These are phyloP conservation scores for Tricholoma sp. DNA, from an alignment of 768 basidiomycete species.

Conservation along the genomic window DNA sequence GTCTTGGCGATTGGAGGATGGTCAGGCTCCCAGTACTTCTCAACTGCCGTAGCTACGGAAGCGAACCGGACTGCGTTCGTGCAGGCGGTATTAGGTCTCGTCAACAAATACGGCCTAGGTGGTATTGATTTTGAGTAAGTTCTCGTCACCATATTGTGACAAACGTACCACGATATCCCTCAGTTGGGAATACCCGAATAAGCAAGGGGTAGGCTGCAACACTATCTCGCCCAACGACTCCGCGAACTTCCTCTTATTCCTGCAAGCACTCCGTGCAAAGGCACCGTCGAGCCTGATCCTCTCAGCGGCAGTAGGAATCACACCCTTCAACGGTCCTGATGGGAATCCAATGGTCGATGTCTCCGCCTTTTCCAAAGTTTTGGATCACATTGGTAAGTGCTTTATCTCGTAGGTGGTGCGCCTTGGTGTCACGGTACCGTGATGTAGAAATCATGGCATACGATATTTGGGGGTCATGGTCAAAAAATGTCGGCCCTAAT, in stretches of 20 bases:
- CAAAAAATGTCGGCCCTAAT: slow-evolving; percentile 67
- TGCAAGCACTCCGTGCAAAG: slow-evolving; percentile 58
- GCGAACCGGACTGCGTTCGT: slow-evolving; percentile 60
- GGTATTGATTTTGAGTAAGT: slow-evolving; percentile 53
- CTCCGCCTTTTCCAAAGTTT: slow-evolving; percentile 60
- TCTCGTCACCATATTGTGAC: not conserved
- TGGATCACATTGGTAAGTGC: slow-evolving; percentile 42
- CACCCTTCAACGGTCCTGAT: slow-evolving; percentile 40
- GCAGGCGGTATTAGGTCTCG: slow-evolving; percentile 48
- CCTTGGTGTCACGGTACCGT: not conserved
- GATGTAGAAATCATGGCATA: slow-evolving; percentile 56
- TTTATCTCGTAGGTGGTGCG: not conserved
- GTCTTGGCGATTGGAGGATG: slow-evolving; percentile 66
- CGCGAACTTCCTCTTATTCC: slow-evolving; percentile 71
- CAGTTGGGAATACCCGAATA: slow-evolving; percentile 81
- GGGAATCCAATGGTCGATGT: slow-evolving; percentile 65
- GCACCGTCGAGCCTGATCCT: slow-evolving; percentile 52
- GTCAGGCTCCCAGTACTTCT: slow-evolving; percentile 60
- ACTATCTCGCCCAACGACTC: slow-evolving; percentile 54
- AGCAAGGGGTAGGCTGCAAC: slow-evolving; percentile 69
- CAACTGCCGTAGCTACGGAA: slow-evolving; percentile 50
- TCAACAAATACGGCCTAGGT: slow-evolving; percentile 45
- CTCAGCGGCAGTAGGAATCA: slow-evolving; percentile 37
- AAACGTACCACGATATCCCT: slow-evolving; percentile 2
- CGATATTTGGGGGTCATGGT: slow-evolving; percentile 49